phyloP scores from a whole-genome alignment of 768 basidiomycete genomes.

The Phaeotremella fagi region DNA sequence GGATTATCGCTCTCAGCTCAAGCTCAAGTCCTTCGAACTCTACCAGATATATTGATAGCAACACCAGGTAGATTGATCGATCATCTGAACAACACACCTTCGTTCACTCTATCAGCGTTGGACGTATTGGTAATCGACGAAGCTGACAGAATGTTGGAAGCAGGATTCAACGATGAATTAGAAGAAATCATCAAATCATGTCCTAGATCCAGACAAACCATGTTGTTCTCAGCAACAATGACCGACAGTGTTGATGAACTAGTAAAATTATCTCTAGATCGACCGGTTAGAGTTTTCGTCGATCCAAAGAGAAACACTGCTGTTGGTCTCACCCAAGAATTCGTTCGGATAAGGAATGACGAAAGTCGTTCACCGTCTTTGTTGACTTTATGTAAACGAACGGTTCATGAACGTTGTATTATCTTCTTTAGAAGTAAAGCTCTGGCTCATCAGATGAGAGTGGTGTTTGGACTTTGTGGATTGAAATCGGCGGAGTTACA shows the following conservation, averaged over 20 bases:
- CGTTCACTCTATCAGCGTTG: slow-evolving; percentile 84
- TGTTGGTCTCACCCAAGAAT: slow-evolving; percentile 83
- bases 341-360: slow-evolving; percentile 75
- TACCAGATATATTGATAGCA: slow-evolving; percentile 91
- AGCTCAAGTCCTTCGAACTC: slow-evolving; percentile 72
- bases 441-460: slow-evolving; percentile 91
- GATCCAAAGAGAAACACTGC: slow-evolving; percentile 88
- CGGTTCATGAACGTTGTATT: slow-evolving; percentile 76
- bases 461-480: slow-evolving; percentile 70
- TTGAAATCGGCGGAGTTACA: slow-evolving; percentile 89
- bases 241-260: slow-evolving; percentile 93
- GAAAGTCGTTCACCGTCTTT: slow-evolving; percentile 46
- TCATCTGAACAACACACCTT: slow-evolving; percentile 89
- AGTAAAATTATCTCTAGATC: slow-evolving; percentile 84
- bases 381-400: slow-evolving; percentile 73
- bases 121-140: slow-evolving; percentile 95
- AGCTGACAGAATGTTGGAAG: slow-evolving; percentile 88
- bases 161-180: slow-evolving; percentile 89
- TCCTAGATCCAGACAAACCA: slow-evolving; percentile 76
- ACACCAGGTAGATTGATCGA: slow-evolving; percentile 98
- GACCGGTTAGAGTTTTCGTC: slow-evolving; percentile 89
- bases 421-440: slow-evolving; percentile 96
- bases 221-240: slow-evolving; percentile 99
- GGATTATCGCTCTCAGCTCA: slow-evolving; percentile 91
- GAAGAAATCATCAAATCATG: slow-evolving; percentile 88